Percentiles rank a stretch among this genome's conserved stretches.
These are phyloP conservation scores for Apiospora rasikravindrae DNA, from an alignment of 2,329 filamentous ascomycete species.

Conservation along the genomic window DNA sequence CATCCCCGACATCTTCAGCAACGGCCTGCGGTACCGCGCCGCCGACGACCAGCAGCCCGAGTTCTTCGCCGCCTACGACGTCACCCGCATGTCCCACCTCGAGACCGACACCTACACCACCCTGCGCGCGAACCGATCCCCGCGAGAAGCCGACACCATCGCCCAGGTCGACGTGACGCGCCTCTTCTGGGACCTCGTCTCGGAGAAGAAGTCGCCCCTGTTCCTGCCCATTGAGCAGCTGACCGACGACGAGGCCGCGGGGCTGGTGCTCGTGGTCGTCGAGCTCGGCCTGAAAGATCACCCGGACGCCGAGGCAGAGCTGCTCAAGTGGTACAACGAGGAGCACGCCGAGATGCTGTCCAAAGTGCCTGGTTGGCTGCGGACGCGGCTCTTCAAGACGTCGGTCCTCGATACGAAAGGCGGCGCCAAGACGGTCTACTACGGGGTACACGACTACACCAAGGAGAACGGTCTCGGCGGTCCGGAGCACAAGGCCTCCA, in stretches of 20 bases:
- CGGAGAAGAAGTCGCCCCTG: conserved; percentile 57
- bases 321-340: conserved; percentile 73
- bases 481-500: conserved; percentile 66
- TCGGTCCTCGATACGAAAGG: conserved; percentile 56
- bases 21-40: conserved; percentile 80
- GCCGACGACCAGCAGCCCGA: conserved; percentile 66
- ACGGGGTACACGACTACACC: conserved; percentile 76
- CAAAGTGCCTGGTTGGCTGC: conserved; percentile 79
- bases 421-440: conserved; percentile 58
- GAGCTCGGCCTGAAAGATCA: conserved; percentile 59
- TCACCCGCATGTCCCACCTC: conserved; percentile 74
- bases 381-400: conserved; percentile 73
- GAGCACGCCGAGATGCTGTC: conserved; percentile 76
- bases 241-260: conserved; percentile 62
- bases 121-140: conserved; percentile 63
- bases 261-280: conserved; percentile 66
- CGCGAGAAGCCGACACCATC: conserved; percentile 59
- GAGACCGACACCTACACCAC: conserved; percentile 72
- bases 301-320: conserved; percentile 57
- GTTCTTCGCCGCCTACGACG: conserved; percentile 83
- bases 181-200: conserved; percentile 71
- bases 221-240: conserved; percentile 67
- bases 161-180: conserved; percentile 68
- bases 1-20: conserved; percentile 73
- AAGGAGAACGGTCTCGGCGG: conserved; percentile 70